phyloP scores from a whole-genome alignment of 345 rosid genomes.

The Rhizophora apiculata region DNA sequence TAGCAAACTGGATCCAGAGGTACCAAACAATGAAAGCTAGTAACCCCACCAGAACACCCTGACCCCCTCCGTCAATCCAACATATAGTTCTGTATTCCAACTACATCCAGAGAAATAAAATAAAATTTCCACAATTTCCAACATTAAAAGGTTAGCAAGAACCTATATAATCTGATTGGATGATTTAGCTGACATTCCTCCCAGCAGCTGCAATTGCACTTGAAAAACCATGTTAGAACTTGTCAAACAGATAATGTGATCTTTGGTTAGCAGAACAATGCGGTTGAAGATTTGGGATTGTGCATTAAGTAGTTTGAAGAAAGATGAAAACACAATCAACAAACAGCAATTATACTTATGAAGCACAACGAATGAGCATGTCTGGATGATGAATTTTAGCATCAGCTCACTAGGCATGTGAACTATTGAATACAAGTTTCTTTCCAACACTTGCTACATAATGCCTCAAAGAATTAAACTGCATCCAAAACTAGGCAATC shows the following conservation, averaged over 20 bases:
- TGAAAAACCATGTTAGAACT: constrained; percentile 11
- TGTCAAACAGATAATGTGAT: constrained; percentile 11
- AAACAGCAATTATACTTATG: constrained; percentile 44
- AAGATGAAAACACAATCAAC: constrained; percentile 17
- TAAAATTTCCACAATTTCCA: not conserved
- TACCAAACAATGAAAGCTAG: too few relatives aligned
- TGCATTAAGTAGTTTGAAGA: constrained; percentile 19
- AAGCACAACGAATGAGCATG: constrained; percentile 48
- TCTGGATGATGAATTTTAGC: constrained; percentile 36
- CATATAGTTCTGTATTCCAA: not conserved
- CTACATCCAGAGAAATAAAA: not conserved
- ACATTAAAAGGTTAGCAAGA: not conserved
- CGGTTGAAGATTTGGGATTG: constrained; percentile 6
- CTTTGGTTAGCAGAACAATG: not conserved
- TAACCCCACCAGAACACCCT: too few relatives aligned
- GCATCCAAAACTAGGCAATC: constrained; percentile 52
- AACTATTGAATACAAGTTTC: constrained; percentile 51
- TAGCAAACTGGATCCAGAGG: too few relatives aligned
- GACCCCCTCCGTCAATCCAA: too few relatives aligned
- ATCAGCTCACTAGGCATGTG: constrained; percentile 64
- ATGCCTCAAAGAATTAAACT: constrained; percentile 3
- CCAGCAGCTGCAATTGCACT: constrained; percentile 17
- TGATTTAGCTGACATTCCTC: constrained; percentile 8
- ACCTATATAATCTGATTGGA: not conserved
- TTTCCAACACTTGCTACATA: constrained; percentile 51